A percentile compares a stretch with the other conserved stretches of the same genome.
Evolutionary conservation across 805 yeast genomes (phyloP).

Genomic region (Pichia cephalocereana): DNA sequence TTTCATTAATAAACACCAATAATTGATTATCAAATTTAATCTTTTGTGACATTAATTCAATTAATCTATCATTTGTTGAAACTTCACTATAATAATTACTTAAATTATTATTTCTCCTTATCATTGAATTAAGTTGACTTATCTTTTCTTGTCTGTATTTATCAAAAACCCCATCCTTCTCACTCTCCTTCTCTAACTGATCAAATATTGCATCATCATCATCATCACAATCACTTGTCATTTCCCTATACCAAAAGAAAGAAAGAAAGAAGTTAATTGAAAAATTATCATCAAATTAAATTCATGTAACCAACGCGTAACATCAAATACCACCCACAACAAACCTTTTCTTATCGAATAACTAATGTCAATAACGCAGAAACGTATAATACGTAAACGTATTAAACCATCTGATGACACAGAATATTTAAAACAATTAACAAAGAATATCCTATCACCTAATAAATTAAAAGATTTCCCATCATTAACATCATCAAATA

Average conservation of each 20-base stretch:
- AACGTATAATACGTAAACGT: too few relatives aligned
- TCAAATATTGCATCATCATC: constrained; percentile 38
- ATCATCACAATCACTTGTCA: constrained; percentile 13
- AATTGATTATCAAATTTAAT: constrained; percentile 20
- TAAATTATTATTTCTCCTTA: constrained; percentile 33
- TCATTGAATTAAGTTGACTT: constrained; percentile 16
- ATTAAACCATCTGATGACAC: background rate
- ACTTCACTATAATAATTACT: constrained; percentile 10
- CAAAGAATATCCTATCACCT: background rate
- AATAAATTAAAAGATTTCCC: constrained; percentile 5
- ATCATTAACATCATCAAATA: constrained; percentile 20
- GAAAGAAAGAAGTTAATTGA: too few relatives aligned
- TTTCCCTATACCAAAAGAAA: background rate
- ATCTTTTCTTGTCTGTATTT: constrained; percentile 3
- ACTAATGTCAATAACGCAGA: background rate
- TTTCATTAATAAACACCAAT: constrained; percentile 56
- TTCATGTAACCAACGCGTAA: background rate
- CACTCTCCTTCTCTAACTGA: constrained; percentile 38
- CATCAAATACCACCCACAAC: background rate
- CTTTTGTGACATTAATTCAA: background rate
- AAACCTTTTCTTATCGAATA: too few relatives aligned
- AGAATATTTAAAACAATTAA: background rate
- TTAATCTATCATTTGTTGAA: background rate
- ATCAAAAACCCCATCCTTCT: constrained; percentile 10
- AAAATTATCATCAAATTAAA: background rate